These are phyloP conservation scores for Ogataea paraovalis DNA, from an alignment of 805 yeast genomes.

Conservation along the genomic window DNA sequence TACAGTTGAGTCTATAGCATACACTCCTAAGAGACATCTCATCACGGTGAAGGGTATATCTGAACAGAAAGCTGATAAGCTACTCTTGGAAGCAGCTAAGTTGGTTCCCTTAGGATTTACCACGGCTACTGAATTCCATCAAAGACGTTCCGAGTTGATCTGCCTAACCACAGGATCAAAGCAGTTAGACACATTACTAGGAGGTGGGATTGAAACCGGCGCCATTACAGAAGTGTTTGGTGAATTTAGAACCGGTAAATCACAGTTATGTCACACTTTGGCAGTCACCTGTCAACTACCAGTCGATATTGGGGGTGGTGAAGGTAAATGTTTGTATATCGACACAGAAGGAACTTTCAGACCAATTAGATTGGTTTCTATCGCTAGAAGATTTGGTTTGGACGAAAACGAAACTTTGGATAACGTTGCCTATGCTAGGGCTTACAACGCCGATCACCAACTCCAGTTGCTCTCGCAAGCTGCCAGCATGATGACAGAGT, in stretches of 20 bases:
- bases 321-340: conserved; percentile 92
- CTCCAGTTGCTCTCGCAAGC: conserved; percentile 81
- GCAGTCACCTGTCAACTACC: conserved; percentile 97
- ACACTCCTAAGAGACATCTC: conserved; percentile 80
- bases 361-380: conserved; percentile 83
- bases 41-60: conserved; percentile 85
- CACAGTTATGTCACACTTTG: conserved; percentile 93
- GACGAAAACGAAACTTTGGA: conserved; percentile 93
- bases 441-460: conserved; percentile 96
- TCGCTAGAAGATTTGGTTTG: conserved; percentile 87
- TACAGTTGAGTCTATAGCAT: conserved; percentile 91
- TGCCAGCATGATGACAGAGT: conserved; percentile 93
- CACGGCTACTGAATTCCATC: conserved; percentile 92
- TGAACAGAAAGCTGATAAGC: conserved; percentile 89
- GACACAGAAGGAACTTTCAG: conserved; percentile 98
- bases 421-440: conserved; percentile 96
- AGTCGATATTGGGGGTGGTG: conserved; percentile 96
- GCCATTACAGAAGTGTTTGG: conserved; percentile 95
- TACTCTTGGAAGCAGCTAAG: conserved; percentile 78
- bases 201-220: conserved; percentile 98
- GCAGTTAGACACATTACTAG: conserved; percentile 84
- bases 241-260: conserved; percentile 96
- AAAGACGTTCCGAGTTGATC: conserved; percentile 83
- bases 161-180: conserved; percentile 95
- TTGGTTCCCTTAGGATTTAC: conserved; percentile 95